Percentiles rank a stretch among this genome's conserved stretches.
These are phyloP conservation scores for Xylaria curta DNA, from an alignment of 495 filamentous ascomycete genomes.

Conservation along the genomic window DNA sequence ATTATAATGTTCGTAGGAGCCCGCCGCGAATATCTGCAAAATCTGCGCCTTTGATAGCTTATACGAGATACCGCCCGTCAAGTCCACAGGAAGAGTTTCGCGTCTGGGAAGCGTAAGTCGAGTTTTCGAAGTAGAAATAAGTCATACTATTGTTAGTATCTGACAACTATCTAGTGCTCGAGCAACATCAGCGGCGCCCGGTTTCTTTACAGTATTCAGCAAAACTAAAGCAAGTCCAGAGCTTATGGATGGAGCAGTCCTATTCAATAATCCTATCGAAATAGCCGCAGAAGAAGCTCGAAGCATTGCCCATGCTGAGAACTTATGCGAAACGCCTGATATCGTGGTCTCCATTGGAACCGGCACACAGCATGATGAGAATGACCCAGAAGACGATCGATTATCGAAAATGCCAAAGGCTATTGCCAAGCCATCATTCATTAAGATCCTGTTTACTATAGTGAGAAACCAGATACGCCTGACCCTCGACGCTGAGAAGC, in stretches of 20 bases:
- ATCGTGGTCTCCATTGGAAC: not conserved
- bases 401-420: not conserved
- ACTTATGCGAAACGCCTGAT: not conserved
- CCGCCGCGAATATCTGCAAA: not conserved
- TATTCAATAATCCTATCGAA: not conserved
- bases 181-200: slow-evolving; percentile 56
- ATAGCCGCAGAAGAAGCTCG: slow-evolving; percentile 1
- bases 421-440: not conserved
- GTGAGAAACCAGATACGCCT: not conserved
- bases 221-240: slow-evolving; percentile 22
- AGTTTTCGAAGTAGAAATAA: not conserved
- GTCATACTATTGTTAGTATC: not conserved
- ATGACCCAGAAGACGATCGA: not conserved
- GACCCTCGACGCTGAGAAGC: not conserved
- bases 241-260: slow-evolving; percentile 24
- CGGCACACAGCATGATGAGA: not conserved
- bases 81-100: slow-evolving; percentile 43
- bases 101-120: slow-evolving; percentile 56
- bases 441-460: slow-evolving; percentile 4
- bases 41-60: slow-evolving; percentile 24
- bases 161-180: slow-evolving; percentile 42
- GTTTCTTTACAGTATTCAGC: slow-evolving; percentile 49
- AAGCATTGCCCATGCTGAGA: not conserved
- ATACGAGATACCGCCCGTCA: not conserved
- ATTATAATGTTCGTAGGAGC: not conserved